Base-by-base conservation (phyloP, 148 eudicot genomes). In the Diospyros kaki region DNA sequence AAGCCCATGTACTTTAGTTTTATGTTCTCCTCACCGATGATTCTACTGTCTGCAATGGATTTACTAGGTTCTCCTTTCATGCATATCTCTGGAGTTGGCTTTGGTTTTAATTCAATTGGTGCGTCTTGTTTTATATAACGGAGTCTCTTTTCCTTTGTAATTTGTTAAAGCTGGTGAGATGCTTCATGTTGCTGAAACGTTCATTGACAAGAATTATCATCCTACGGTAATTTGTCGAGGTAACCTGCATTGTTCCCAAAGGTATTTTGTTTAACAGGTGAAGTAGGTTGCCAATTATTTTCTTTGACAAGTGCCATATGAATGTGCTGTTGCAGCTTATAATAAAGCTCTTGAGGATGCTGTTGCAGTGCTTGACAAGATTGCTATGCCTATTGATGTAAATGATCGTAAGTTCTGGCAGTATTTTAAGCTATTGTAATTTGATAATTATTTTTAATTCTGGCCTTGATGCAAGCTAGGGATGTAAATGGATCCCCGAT, bases 161-260 rank as follows among this genome's bases (percentile, higher is more conserved):
- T 80, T 72, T 79, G 51, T 43, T 86, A 77, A 75, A 92, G 98
- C 98, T 75, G 98, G 98, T 56, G 98, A 94, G 87, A 94, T 94
- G 98, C 97, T 94, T 75, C 97, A 94, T 80, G 98, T 94, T 69
- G 97, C 97, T 10, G 97, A 94, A 81, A 96, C 96, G 51, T 92
- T 88, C 81, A 89, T 94, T 81, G 90, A 87, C 83, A 92, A 90
- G 80, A 87, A 78, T 13, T 94, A 90, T 80, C 98, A 94, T 76
- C 98, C 98, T 74, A 94, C 98, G 65, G 98, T 94, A 59, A 92
- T 94, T 54, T 92, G 97, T 76, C 87, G 98, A 92, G 98, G 97
- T 94, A 90, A n/a, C 6, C 1, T 38, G 2, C 62, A 3, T 76
- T 56, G 5, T 64, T 14, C 73, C 12, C 1, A 28, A 67, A 10